Base-by-base conservation (phyloP, 148 eudicot species). In the Heliamphora exappendiculata region DNA sequence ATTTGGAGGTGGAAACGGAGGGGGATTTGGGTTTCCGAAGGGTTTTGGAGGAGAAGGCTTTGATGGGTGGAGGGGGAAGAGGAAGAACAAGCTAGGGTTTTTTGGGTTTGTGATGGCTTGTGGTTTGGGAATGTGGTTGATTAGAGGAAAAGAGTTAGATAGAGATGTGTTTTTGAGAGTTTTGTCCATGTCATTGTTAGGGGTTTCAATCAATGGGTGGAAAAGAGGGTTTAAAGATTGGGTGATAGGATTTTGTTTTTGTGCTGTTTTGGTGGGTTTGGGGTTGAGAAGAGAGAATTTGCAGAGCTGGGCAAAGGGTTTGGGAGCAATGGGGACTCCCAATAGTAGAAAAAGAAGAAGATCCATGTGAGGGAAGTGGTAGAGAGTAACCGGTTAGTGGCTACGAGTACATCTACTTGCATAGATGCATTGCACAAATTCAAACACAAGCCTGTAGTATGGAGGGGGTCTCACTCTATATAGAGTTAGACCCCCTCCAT, bases 161-260 rank as follows among this genome's bases (percentile, higher is more conserved):
- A 60, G 29, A 22, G 81, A 80, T 64, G 70, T 31, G 67, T 49
- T 79, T 54, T 75, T 82, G 75, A 59, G 80, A 67, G 76, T 78
- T 24, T 75, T 85, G 79, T 81, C 77, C 31, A 76, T 83, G 4
- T 34, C 73, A 64, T 80, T 76, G 26, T 39, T 91, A 70, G 84
- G 77, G 75, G 63, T 85, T 78, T 88, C 82, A 29, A 68, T 73
- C 12, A 62, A 60, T 51, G 86, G 82, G 28, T 83, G 84, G 91
- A 86, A 67, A 44, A 85, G 75, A 71, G 85, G 77, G 69, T 75
- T 86, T 66, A 78, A 79, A 50, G 83, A 86, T 79, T 90, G 92
- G 92, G 50, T 83, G 49, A 67, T 90, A 50, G 94, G 94, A 58
- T 90, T 92, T 82, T 88, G 79, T 75, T 92, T 80, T 76, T 89